phyloP scores from a whole-genome alignment of 345 rosid genomes.

The Stellera chamaejasme region DNA sequence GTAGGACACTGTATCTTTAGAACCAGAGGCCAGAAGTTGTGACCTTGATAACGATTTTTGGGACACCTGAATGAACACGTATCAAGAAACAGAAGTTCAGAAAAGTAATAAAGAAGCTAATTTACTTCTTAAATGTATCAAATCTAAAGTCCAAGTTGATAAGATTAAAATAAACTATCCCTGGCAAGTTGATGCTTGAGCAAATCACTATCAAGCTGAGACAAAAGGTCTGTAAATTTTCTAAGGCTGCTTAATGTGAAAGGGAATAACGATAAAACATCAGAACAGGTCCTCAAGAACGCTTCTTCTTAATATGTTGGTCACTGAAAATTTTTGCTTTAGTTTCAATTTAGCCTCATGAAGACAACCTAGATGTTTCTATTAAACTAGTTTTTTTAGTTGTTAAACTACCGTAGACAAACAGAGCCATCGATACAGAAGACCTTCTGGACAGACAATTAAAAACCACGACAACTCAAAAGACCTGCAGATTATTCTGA shows the following conservation, averaged over 20 bases:
- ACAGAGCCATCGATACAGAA: too few relatives aligned
- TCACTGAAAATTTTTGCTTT: too few relatives aligned
- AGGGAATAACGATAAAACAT: too few relatives aligned
- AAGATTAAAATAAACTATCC: background rate
- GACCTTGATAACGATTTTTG: constrained; percentile 64
- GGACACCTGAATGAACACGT: constrained; percentile 47
- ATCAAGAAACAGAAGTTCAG: constrained; percentile 12
- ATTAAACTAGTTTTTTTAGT: too few relatives aligned
- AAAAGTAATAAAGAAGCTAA: background rate
- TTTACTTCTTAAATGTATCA: background rate
- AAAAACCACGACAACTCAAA: background rate
- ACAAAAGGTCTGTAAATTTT: too few relatives aligned
- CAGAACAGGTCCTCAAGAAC: too few relatives aligned
- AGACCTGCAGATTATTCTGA: background rate
- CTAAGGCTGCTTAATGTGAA: too few relatives aligned
- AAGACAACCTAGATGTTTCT: too few relatives aligned
- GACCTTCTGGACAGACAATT: background rate
- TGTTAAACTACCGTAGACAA: too few relatives aligned
- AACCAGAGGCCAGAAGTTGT: constrained; percentile 28
- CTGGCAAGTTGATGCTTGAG: background rate
- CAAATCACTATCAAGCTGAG: background rate
- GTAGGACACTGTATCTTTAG: constrained; percentile 49
- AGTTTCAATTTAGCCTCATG: too few relatives aligned
- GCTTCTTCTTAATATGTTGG: too few relatives aligned
- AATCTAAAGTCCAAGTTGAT: background rate